These are phyloP conservation scores for Pseudogymnoascus sp. DNA, from an alignment of 2,329 filamentous ascomycete species.

Conservation along the genomic window DNA sequence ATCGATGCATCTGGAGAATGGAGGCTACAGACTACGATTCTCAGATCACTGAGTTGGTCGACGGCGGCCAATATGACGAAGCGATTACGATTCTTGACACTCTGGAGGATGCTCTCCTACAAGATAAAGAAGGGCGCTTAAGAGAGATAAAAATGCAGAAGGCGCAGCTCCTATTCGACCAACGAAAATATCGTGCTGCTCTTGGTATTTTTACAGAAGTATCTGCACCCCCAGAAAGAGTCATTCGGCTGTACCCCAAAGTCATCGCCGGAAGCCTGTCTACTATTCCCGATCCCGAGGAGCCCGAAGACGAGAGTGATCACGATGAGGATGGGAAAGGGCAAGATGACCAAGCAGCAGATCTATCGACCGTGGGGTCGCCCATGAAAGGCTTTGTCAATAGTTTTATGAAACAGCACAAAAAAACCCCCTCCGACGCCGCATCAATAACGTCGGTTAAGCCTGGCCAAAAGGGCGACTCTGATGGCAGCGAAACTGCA, in stretches of 20 bases:
- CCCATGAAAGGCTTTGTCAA: constrained; percentile 29
- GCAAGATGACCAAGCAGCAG: constrained; percentile 39
- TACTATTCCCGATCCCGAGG: constrained; percentile 35
- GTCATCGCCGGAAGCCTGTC: constrained; percentile 78
- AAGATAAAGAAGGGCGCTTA: constrained; percentile 70
- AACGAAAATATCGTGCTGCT: constrained; percentile 74
- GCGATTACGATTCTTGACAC: constrained; percentile 81
- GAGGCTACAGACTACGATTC: constrained; percentile 82
- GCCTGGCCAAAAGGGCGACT: constrained; percentile 32
- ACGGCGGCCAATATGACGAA: constrained; percentile 70
- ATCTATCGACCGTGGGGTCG: constrained; percentile 17
- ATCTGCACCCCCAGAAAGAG: constrained; percentile 78
- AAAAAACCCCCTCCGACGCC: constrained; percentile 32
- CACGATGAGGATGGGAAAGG: constrained; percentile 32
- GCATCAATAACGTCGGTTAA: constrained; percentile 52
- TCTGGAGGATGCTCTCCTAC: constrained; percentile 84
- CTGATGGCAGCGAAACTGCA: constrained; percentile 44
- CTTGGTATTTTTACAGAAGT: constrained; percentile 91
- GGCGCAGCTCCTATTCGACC: constrained; percentile 72
- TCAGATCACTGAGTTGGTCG: constrained; percentile 75
- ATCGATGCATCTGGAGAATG: constrained; percentile 93
- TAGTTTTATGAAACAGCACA: constrained; percentile 31
- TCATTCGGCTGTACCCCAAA: constrained; percentile 75
- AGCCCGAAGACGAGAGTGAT: constrained; percentile 35
- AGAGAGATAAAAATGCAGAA: constrained; percentile 87